A percentile compares a stretch with the other conserved stretches of the same genome.
These are phyloP conservation scores for Penicillium manginii DNA, from an alignment of 495 filamentous ascomycete genomes.

Conservation along the genomic window DNA sequence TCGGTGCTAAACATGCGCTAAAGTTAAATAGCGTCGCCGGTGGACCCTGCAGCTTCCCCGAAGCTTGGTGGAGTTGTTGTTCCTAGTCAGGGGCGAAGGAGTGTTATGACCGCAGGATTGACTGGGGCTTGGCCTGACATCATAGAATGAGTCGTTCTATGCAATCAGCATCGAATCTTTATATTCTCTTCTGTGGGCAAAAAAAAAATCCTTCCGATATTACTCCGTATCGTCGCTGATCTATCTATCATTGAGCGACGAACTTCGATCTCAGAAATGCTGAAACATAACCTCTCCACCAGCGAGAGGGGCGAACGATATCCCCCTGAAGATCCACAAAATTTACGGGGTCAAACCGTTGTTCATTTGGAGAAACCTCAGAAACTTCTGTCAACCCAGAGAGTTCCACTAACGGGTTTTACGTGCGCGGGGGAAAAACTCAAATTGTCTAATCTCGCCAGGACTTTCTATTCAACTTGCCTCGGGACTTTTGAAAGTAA, in stretches of 20 bases:
- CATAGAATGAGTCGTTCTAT: neutral
- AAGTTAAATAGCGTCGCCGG: constrained; percentile 18
- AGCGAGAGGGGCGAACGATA: neutral
- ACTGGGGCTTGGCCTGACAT: neutral
- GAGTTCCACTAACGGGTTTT: neutral
- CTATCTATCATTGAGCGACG: neutral
- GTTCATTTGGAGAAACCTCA: neutral
- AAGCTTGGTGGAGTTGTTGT: neutral
- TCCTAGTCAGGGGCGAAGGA: constrained; percentile 1
- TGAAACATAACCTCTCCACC: constrained; percentile 3
- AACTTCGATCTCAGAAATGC: constrained; percentile 1
- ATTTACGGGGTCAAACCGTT: constrained; percentile 3
- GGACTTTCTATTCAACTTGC: neutral
- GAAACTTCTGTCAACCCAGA: neutral
- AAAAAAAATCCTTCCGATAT: neutral
- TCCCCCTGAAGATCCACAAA: constrained; percentile 1
- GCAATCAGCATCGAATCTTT: neutral
- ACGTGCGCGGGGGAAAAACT: constrained; percentile 5
- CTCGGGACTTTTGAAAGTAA: neutral
- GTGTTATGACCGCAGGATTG: neutral
- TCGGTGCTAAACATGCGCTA: constrained; percentile 9
- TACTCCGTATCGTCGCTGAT: neutral
- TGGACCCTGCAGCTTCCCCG: constrained; percentile 9
- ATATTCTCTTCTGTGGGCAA: neutral
- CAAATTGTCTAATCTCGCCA: constrained; percentile 3